Conservation (phyloP, 495 filamentous ascomycete species). For the Penicillium riverlandense region DNA sequence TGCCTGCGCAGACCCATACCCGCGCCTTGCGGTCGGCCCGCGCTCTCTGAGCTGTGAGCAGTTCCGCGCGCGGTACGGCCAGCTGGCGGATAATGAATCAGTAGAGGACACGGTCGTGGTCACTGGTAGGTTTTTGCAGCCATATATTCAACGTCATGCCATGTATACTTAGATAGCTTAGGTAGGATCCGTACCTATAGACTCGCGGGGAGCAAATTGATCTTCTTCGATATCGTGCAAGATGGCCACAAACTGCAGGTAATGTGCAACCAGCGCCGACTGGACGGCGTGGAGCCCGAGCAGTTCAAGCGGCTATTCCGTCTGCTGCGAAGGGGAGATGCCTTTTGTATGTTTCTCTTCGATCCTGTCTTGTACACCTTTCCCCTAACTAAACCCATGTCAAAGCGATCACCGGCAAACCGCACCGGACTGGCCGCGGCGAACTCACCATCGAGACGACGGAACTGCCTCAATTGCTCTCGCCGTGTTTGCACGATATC, state of each 20-base stretch:
- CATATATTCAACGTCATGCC: constrained; percentile 2
- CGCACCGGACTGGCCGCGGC: constrained; percentile 63
- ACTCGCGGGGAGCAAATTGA: constrained; percentile 60
- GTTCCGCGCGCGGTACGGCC: constrained; percentile 29
- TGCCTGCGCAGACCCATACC: constrained; percentile 42
- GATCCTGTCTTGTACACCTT: constrained; percentile 4
- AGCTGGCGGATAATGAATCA: constrained; percentile 37
- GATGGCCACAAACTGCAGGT: constrained; percentile 65
- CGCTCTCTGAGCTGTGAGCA: constrained; percentile 30
- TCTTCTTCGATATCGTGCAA: constrained; percentile 74
- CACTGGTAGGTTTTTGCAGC: constrained; percentile 33
- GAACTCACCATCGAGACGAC: constrained; percentile 69
- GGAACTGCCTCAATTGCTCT: constrained; percentile 59
- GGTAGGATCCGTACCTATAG: constrained; percentile 59
- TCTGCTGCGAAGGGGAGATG: constrained; percentile 64
- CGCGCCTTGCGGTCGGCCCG: constrained; percentile 30
- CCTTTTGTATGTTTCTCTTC: constrained; percentile 54
- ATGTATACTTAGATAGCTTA: constrained; percentile 46
- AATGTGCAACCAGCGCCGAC: constrained; percentile 56
- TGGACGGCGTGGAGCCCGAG: constrained; percentile 36
- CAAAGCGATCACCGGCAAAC: constrained; percentile 60
- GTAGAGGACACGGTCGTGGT: constrained; percentile 37
- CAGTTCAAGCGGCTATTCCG: constrained; percentile 54
- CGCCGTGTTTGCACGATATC: constrained; percentile 68
- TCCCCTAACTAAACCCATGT: constrained; percentile 2